Percentiles rank a stretch among this genome's conserved stretches.
These are phyloP conservation scores for Astrothelium subdiscretum DNA, from an alignment of 495 filamentous ascomycete genomes.

Conservation along the genomic window DNA sequence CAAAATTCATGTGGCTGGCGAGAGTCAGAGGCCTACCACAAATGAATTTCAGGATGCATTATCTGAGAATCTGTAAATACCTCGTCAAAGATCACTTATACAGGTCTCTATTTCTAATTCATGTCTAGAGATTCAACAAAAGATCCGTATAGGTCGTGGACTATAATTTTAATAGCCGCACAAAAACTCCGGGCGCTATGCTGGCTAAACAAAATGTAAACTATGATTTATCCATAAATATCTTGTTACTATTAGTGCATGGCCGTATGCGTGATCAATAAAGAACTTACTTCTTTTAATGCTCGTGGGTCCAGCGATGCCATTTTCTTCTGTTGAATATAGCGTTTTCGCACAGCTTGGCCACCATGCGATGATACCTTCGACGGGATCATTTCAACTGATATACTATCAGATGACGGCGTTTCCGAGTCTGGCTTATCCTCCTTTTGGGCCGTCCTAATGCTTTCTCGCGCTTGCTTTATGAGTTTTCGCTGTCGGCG, in stretches of 20 bases:
- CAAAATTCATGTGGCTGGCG: too few species aligned
- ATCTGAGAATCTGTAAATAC: too few species aligned
- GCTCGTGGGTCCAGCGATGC: conserved; percentile 60
- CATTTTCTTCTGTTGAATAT: conserved; percentile 69
- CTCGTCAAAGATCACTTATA: too few species aligned
- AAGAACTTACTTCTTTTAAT: conserved; percentile 55
- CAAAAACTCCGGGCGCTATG: neutral
- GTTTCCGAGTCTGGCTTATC: neutral
- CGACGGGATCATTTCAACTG: neutral
- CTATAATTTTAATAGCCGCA: neutral
- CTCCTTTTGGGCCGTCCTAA: neutral
- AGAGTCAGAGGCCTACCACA: neutral
- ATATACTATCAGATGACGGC: neutral
- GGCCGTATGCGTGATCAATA: neutral
- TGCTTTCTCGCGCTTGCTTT: conserved; percentile 6
- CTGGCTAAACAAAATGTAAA: neutral
- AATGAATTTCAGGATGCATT: too few species aligned
- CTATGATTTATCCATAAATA: conserved; percentile 25
- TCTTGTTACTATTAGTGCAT: conserved; percentile 8
- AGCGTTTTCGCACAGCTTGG: conserved; percentile 53
- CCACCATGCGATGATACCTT: conserved; percentile 29
- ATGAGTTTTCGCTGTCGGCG: conserved; percentile 17
- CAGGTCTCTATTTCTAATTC: too few species aligned
- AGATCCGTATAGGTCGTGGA: neutral
- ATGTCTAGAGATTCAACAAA: too few species aligned